phyloP scores from a whole-genome alignment of 2,329 filamentous ascomycete species.

The Arthrobotrys sphaeroides region DNA sequence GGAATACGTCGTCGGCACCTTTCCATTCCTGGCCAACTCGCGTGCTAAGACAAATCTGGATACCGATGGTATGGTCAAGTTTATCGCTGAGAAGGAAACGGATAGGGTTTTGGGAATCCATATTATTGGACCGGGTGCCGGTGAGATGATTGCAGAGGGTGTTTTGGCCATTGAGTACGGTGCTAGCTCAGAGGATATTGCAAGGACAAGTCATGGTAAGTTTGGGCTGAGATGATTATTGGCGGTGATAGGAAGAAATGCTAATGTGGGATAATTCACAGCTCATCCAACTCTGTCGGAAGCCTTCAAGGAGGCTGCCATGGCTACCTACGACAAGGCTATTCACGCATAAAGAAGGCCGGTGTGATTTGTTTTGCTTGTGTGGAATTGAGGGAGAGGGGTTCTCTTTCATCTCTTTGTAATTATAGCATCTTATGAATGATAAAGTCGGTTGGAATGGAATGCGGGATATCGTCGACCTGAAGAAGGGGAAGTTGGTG shows the following conservation, averaged over 20 bases:
- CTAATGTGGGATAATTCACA: constrained; percentile 21
- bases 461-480: not conserved
- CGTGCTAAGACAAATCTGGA: constrained; percentile 99
- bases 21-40: constrained; percentile 98
- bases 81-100: constrained; percentile 94
- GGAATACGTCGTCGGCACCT: constrained; percentile 90
- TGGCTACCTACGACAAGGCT: constrained; percentile 94
- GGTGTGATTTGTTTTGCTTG: not conserved
- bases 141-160: constrained; percentile 99
- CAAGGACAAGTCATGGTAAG: constrained; percentile 82
- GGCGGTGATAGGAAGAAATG: not conserved
- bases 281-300: constrained; percentile 92
- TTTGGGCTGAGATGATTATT: not conserved
- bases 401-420: constrained; percentile 42
- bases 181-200: constrained; percentile 92
- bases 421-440: constrained; percentile 53
- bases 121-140: constrained; percentile 94
- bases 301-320: constrained; percentile 99
- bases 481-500: not conserved
- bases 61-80: constrained; percentile 92
- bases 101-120: constrained; percentile 94
- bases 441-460: constrained; percentile 2
- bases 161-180: constrained; percentile 96
- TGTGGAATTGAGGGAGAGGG: not conserved
- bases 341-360: constrained; percentile 93